Base-by-base conservation (phyloP, 306 rosid genomes). In the Elaeagnus macrophylla region DNA sequence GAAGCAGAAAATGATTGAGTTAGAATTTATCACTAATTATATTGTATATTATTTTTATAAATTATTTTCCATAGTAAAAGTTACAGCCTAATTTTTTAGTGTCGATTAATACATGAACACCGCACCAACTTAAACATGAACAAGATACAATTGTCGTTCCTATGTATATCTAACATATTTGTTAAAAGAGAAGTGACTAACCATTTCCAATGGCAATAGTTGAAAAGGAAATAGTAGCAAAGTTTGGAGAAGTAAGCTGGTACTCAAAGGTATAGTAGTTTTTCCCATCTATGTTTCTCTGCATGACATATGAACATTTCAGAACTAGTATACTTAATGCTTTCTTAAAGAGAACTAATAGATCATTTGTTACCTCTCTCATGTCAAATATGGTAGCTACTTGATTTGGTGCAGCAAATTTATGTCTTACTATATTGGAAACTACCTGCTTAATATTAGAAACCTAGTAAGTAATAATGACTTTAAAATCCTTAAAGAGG, bases 181-280 rank as follows among this genome's bases (percentile, higher is more conserved):
- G 47, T 20, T 5, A 11, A 10, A 25, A 61, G 39, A 7, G 17
- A 10, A 48, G 41, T 51, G 52, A 6, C 82, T 76, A 45, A 82
- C 99, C 99, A 51, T 88, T 93, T 73, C 81, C 96, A 75, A 93
- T 74, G 15, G 95, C 96, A 51, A 93, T 72, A 65, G 95, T 82
- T 57, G 95, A 78, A 61, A 91, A 82, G 19, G 95, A 60, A 65
- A 77, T 81, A 68, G 85, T 75, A 3, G 84, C 63, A 32, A 62
- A 91, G 68, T 81, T 83, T 20, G 72, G 81, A 25, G 99, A 82
- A 44, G 72, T 47, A 59, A 93, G 89, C 67, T 77, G 72, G 61
- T 73, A 93, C 71, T 87, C 99, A 47, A 84, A 42, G 53, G 93
- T 87, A 73, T 93, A 93, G 70, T 87, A 93, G 72, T 71, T 83